Conservation (phyloP, 306 rosid species). For the Corylus avellana region DNA sequence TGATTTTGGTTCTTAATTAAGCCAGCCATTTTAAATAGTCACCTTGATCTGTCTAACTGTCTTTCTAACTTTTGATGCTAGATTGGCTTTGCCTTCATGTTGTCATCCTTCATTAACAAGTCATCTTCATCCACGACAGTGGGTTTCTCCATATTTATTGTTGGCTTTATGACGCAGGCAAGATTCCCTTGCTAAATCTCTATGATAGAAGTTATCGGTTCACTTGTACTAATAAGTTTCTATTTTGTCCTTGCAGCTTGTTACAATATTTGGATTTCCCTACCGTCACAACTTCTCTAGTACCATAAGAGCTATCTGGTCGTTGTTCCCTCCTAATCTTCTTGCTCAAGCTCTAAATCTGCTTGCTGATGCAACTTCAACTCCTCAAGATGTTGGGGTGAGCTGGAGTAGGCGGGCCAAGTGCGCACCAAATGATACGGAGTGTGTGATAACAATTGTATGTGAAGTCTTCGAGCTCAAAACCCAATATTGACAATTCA, state of each 20-base stretch:
- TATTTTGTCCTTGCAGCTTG: conserved; percentile 50
- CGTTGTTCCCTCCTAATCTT: conserved; percentile 87
- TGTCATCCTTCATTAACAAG: conserved; percentile 79
- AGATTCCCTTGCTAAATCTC: conserved; percentile 36
- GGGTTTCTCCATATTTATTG: conserved; percentile 64
- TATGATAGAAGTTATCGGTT: conserved; percentile 5
- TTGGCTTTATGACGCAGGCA: conserved; percentile 85
- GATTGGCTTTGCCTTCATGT: conserved; percentile 85
- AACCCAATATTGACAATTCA: not conserved
- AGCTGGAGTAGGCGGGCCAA: conserved; percentile 73
- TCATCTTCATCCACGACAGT: conserved; percentile 77
- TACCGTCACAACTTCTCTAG: conserved; percentile 20
- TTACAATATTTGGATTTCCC: conserved; percentile 59
- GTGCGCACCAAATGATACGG: conserved; percentile 37
- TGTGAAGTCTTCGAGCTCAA: conserved; percentile 26
- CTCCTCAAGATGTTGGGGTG: conserved; percentile 56
- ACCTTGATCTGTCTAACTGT: conserved; percentile 14
- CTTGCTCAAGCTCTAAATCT: conserved; percentile 61
- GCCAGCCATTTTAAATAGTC: not conserved
- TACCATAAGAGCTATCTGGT: conserved; percentile 45
- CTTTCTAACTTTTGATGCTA: conserved; percentile 31
- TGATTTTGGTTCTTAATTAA: conserved; percentile 5
- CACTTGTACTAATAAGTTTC: conserved; percentile 23
- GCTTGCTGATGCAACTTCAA: conserved; percentile 60
- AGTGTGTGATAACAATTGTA: conserved; percentile 79